Percentiles rank a stretch among this genome's conserved stretches.
Evolutionary conservation across 202 grass and related monocot species (phyloP).

Genomic region (Carex sylvatica): DNA sequence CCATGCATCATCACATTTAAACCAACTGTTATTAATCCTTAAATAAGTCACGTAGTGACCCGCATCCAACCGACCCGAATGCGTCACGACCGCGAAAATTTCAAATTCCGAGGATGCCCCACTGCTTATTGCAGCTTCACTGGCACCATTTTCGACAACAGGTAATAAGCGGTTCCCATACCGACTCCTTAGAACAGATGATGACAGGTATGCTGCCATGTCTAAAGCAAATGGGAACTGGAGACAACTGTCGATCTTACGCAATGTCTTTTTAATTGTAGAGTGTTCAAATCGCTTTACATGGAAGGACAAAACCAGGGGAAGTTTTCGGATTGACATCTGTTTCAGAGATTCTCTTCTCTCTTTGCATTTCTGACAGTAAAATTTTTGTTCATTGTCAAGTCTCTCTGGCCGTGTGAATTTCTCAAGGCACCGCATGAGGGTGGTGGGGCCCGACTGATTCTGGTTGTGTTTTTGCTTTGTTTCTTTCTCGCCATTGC

Average conservation of each 20-base stretch:
- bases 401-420: slow-evolving; percentile 94
- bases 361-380: slow-evolving; percentile 83
- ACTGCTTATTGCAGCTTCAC: slow-evolving; percentile 48
- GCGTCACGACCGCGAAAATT: slow-evolving; percentile 85
- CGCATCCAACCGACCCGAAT: slow-evolving; percentile 79
- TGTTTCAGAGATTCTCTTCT: slow-evolving; percentile 96
- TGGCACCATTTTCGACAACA: slow-evolving; percentile 23
- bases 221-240: slow-evolving; percentile 94
- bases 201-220: slow-evolving; percentile 84
- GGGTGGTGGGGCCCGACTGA: slow-evolving; percentile 48
- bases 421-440: slow-evolving; percentile 86
- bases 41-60: slow-evolving; percentile 95
- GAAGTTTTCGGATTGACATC: slow-evolving; percentile 97
- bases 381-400: slow-evolving; percentile 90
- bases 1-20: slow-evolving; percentile 96
- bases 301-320: slow-evolving; percentile 88
- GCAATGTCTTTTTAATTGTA: slow-evolving; percentile 65
- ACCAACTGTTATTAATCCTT: slow-evolving; percentile 78
- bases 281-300: slow-evolving; percentile 97
- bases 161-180: slow-evolving; percentile 84
- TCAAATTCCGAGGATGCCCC: slow-evolving; percentile 74
- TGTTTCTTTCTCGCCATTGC: slow-evolving; percentile 47
- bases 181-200: slow-evolving; percentile 79
- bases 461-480: slow-evolving; percentile 33
- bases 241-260: slow-evolving; percentile 83